Base-by-base conservation (phyloP, 1,139 yeast genomes). In the Debaryomyces udenii region DNA sequence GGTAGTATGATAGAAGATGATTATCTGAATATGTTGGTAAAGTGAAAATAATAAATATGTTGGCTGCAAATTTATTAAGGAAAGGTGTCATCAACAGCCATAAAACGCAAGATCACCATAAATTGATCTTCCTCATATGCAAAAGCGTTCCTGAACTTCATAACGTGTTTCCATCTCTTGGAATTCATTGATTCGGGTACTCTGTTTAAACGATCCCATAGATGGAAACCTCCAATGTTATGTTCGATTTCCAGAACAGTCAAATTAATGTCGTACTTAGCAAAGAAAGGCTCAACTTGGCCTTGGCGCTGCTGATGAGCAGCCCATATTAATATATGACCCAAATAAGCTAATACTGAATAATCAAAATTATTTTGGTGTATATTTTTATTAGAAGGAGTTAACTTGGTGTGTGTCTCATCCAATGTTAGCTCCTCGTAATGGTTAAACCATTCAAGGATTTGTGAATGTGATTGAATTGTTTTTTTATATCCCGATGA, bases 151-250 rank as follows among this genome's bases (percentile, higher is more conserved):
- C 77, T 58, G 48, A 64, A 68, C 45, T 69, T 70, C 35, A 66
- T 63, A 16, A 72, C 58, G 45, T 71, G 77, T 46, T 72, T 72
- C 78, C 78, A 72, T 48, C 78, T 59, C 47, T 70, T 70, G 39
- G 71, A 59, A 46, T 70, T 70, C 56, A 71, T 69, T 6, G 64
- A 54, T 23, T 62, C 56, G 16, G 59, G 52, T 43, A 66, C 67
- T 42, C 69, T 62, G 39, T 61, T 61, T 40, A 71, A 55, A 32
- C 68, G 62, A 52, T 71, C 76, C 78, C 78, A 72, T 40, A 72
- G 61, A 49, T 70, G 71, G 45, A 53, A 59, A 0, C 78, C 78
- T n/a, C 78, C 78, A 24, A 71, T 55, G 27, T 56, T 52, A 9
- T 55, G 53, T 41, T 56, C 56, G 17, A 68, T 53, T 15, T 47